Percentiles rank a stretch among this genome's conserved stretches.
Evolutionary conservation across 352 stramenopile species (phyloP).

Genomic region (Phytophthora fragariae): DNA sequence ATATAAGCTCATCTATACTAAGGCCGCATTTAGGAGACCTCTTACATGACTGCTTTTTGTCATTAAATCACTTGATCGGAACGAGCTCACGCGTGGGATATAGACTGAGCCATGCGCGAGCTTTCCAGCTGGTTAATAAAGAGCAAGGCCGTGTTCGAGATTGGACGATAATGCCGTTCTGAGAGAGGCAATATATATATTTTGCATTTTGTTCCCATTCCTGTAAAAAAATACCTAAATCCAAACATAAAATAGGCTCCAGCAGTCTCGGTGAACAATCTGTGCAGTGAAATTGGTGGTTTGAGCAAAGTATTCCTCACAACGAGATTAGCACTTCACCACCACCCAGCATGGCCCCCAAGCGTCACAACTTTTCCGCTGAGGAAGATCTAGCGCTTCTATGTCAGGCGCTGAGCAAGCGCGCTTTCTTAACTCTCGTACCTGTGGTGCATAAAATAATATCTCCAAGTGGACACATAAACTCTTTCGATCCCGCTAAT

Average conservation of each 20-base stretch:
- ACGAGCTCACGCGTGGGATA: no score
- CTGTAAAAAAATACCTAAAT: background rate
- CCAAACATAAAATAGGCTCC: constrained; percentile 3
- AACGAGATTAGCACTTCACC: background rate
- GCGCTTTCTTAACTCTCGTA: background rate
- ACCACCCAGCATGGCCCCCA: background rate
- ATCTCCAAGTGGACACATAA: no score
- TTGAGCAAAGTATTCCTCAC: constrained; percentile 6
- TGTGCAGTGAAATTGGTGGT: constrained; percentile 1
- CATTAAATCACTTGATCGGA: no score
- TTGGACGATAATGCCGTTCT: no score
- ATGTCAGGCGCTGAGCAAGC: constrained; percentile 1
- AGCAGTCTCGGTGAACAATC: constrained; percentile 1
- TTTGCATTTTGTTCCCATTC: constrained; percentile 4
- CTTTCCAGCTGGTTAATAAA: no score
- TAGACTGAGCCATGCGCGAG: no score
- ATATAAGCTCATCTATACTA: no score
- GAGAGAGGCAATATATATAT: background rate
- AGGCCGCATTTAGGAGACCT: no score
- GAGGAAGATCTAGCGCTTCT: constrained; percentile 15
- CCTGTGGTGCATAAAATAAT: no score
- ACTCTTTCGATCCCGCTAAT: no score
- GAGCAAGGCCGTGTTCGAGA: no score
- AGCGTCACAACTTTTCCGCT: constrained; percentile 9
- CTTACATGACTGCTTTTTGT: no score